Evolutionary conservation across 1,284 basidiomycete genomes (phyloP), one percentile per base, ranked within the genome.

Genomic region (Apiotrichum domesticum): DNA sequence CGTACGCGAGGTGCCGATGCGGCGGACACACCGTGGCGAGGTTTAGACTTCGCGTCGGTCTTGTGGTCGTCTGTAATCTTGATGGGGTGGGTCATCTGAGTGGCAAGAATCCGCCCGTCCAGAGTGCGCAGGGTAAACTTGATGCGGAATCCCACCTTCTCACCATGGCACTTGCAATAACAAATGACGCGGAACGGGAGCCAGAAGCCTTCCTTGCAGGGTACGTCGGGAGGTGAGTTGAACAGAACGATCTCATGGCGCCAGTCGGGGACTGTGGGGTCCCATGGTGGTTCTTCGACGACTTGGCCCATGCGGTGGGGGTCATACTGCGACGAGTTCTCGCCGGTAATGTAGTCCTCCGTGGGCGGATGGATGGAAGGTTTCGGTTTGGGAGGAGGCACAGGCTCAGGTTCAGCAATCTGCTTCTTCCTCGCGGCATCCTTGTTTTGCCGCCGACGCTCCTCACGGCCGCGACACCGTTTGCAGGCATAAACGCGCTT

Each of bases 31-130:
- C 65, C 64, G 11, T 59, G 53, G 29, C 64, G 63, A n/a, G 67
- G 58, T 58, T 71, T 72, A 8, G 64, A 51, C 59, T 72, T 75
- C 10, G 67, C 63, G 6, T 82, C 85, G 40, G 90, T 92, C 79
- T 97, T 97, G 79, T 97, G 94, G 74, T 99, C 96, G 77, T 99
- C 96, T 3, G 95, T 99, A 67, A 98, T 98, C 87, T 98, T 95
- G 69, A 99, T 95, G 3, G 95, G 92, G 35, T 87, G 86, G 2
- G 91, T 92, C 47, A 82, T 84, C 3, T 91, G 90, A 9, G 84
- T 83, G 9, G 91, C 95, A 53, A 98, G 84, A 50, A 93, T 77
- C 33, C 87, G 83, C 7, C 92, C 93, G 40, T 79, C 81, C 66
- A 85, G 80, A 64, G 97, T 90, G 66, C 87, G 84, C 80, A 98